Conservation (phyloP, 768 basidiomycete species). For the Russula virescens region DNA sequence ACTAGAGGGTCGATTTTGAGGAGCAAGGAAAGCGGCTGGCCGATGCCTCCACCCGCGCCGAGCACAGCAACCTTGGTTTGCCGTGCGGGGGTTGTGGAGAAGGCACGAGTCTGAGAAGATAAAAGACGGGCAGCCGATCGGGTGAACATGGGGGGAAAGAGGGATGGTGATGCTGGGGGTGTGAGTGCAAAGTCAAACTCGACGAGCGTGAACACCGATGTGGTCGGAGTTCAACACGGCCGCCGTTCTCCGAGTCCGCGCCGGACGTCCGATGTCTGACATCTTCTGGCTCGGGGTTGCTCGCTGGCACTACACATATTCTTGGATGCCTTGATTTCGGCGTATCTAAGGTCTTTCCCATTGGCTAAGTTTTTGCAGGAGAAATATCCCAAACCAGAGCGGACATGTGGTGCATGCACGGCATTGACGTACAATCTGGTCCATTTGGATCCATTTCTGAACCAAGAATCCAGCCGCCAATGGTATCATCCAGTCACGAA, state of each 20-base stretch:
- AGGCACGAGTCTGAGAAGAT: slow-evolving; percentile 52
- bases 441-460: neutral
- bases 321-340: no score
- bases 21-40: slow-evolving; percentile 91
- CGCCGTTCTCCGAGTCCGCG: slow-evolving; percentile 7
- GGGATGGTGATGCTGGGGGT: neutral
- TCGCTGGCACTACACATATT: no score
- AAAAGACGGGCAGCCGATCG: slow-evolving; percentile 57
- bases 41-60: slow-evolving; percentile 98
- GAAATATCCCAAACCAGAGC: no score
- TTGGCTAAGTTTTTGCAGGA: no score
- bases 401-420: no score
- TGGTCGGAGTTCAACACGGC: neutral
- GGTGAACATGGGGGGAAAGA: slow-evolving; percentile 50
- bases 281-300: neutral
- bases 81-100: slow-evolving; percentile 68
- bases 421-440: neutral
- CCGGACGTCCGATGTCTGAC: neutral
- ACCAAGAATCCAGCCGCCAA: no score
- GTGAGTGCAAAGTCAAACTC: neutral
- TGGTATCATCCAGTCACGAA: no score
- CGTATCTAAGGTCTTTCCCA: no score
- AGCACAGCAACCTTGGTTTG: slow-evolving; percentile 91
- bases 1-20: slow-evolving; percentile 92
- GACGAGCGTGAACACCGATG: neutral